Base-by-base conservation (phyloP, 805 yeast genomes). In the Saccharomyces kudriavzevii region DNA sequence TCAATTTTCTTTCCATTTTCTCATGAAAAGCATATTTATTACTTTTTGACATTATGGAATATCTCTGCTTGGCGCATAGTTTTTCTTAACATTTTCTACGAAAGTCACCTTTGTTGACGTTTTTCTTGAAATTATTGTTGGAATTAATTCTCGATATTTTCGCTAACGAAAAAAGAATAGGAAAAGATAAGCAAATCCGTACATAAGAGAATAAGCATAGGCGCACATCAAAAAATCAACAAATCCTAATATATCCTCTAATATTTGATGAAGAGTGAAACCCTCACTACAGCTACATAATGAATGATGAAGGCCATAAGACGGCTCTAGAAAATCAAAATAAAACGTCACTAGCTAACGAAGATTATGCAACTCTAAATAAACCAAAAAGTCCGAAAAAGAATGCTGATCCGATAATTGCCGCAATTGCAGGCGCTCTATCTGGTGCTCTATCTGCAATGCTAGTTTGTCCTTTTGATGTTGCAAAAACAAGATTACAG, bases 401-500 rank as follows among this genome's bases (percentile, higher is more conserved):
- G 26, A 56, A 52, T 35, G 56, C 49, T 4, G 74, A 75, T 4
- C 71, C 77, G 5, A 82, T 84, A 61, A 77, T 89, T 35, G 82
- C 87, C 13, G 94, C 98, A 5, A 61, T 87, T 0, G 80, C 96
- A 1, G 99, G 99, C 0, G 97, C 97, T 0, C 70, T 89, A n/a
- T 89, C 97, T 0, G 99, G 99, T 1, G 86, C 94, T 59, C 65
- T 88, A 6, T 84, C 97, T 0, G 98, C 98, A 0, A 78, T 91
- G 2, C 76, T 81, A 1, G 99, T 94, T 5, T 94, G 98, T 70
- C 99, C 99, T 0, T 72, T 94, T 31, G 99, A 94, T 66, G 99
- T 94, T 49, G 92, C 94, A 13, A 94, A 94, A 70, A 94, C 99
- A 4, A 74, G 96, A 61, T 76, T 91, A 47, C 99, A 92, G 71